A percentile compares a stretch with the other conserved stretches of the same genome.
Conservation (phyloP, 345 rosid genomes). For the Litchi chinensis region DNA sequence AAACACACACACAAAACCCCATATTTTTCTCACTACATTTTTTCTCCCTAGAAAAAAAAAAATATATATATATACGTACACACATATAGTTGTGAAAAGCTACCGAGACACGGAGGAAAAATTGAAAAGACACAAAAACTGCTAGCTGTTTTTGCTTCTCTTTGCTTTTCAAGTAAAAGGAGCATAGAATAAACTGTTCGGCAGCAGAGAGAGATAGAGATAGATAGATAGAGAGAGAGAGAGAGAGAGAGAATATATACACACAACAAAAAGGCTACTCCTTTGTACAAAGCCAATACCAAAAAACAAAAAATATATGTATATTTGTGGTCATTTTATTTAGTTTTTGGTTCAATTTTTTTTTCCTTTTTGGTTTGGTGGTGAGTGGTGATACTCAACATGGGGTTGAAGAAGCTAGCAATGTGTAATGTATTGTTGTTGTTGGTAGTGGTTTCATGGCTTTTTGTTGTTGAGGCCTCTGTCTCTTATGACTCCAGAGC, state of each 20-base stretch:
- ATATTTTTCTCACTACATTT: conserved; percentile 14
- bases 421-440: conserved; percentile 51
- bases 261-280: conserved; percentile 32
- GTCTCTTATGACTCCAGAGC: conserved; percentile 88
- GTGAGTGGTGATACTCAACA: conserved; percentile 10
- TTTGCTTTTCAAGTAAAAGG: conserved; percentile 28
- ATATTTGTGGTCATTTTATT: not conserved
- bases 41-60: conserved; percentile 1
- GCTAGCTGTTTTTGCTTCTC: conserved; percentile 19
- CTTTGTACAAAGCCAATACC: conserved; percentile 24
- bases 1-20: not conserved
- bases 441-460: conserved; percentile 31
- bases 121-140: conserved; percentile 16
- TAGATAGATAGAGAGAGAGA: conserved; percentile 6
- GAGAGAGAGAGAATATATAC: not conserved
- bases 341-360: conserved; percentile 4
- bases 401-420: conserved; percentile 44
- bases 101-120: not conserved
- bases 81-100: not conserved
- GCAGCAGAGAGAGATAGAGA: conserved; percentile 14
- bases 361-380: not conserved
- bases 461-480: conserved; percentile 54
- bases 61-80: too few relatives aligned
- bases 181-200: conserved; percentile 49
- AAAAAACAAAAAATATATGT: not conserved